These are phyloP conservation scores for Arthrobotrys iridis DNA, from an alignment of 2,329 filamentous ascomycete genomes.

Conservation along the genomic window DNA sequence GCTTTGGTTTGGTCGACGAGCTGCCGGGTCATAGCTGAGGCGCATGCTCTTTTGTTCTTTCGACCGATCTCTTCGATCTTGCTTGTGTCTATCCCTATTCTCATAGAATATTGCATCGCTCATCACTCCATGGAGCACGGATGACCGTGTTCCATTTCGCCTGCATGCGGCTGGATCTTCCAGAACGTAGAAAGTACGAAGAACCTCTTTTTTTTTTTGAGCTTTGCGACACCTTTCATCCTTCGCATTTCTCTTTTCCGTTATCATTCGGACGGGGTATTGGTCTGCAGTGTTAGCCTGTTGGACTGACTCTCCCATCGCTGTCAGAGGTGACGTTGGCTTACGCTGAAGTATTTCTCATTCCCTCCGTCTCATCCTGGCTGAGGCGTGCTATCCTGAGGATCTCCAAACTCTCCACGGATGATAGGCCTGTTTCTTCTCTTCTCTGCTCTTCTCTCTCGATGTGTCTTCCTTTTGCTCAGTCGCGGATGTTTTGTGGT, in stretches of 20 bases:
- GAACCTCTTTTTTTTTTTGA: conserved; percentile 4
- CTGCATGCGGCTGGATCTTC: conserved; percentile 33
- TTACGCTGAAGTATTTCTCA: conserved; percentile 24
- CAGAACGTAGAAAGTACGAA: conserved; percentile 13
- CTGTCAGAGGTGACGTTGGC: conserved; percentile 47
- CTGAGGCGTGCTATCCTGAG: neutral
- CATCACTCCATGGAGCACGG: conserved; percentile 12
- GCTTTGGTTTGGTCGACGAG: conserved; percentile 10
- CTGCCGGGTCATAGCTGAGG: conserved; percentile 12
- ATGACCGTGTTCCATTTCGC: conserved; percentile 25
- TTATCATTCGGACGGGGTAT: conserved; percentile 41
- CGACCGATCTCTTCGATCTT: conserved; percentile 26
- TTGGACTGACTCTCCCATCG: conserved; percentile 26
- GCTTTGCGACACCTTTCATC: conserved; percentile 14
- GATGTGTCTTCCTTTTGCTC: neutral
- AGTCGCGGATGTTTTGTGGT: conserved; percentile 17
- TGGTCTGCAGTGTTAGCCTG: conserved; percentile 25
- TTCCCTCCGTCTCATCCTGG: conserved; percentile 32
- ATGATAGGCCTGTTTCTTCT: conserved; percentile 33
- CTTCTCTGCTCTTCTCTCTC: neutral
- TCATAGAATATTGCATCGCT: conserved; percentile 16
- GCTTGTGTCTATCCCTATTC: conserved; percentile 21
- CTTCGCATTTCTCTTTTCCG: conserved; percentile 27
- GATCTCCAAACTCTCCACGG: conserved; percentile 13
- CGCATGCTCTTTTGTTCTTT: conserved; percentile 39